A percentile compares a stretch with the other conserved stretches of the same genome.
Conservation (phyloP, 768 basidiomycete species). For the Cystofilobasidium ferigula region DNA sequence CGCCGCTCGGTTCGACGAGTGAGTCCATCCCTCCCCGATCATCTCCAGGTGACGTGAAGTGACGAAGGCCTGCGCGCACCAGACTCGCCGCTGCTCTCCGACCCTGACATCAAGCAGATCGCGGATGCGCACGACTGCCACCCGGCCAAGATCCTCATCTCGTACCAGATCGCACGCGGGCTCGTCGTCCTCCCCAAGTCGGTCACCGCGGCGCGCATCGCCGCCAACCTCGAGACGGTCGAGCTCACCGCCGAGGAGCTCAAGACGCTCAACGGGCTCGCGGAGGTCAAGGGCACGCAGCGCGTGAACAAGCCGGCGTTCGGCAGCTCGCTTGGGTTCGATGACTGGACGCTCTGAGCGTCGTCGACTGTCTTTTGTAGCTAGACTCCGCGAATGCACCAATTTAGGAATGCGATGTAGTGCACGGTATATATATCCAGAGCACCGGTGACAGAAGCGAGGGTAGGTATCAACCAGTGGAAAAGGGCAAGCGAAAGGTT, state of each 20-base stretch:
- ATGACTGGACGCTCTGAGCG: too few species aligned
- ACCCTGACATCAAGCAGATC: slow-evolving; percentile 50
- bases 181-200: slow-evolving; percentile 42
- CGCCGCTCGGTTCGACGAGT: slow-evolving; percentile 74
- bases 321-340: slow-evolving; percentile 19
- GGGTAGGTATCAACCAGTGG: too few species aligned
- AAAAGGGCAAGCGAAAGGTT: too few species aligned
- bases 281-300: slow-evolving; percentile 29
- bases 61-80: neutral
- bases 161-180: slow-evolving; percentile 1
- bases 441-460: too few species aligned
- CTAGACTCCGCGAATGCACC: too few species aligned
- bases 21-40: slow-evolving; percentile 33
- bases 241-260: slow-evolving; percentile 30
- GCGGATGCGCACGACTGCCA: slow-evolving; percentile 52
- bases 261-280: slow-evolving; percentile 28
- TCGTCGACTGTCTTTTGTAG: too few species aligned
- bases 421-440: too few species aligned
- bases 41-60: too few species aligned
- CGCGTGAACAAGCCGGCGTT: slow-evolving; percentile 28
- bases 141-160: slow-evolving; percentile 56
- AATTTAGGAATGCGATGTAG: too few species aligned
- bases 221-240: slow-evolving; percentile 30
- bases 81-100: slow-evolving; percentile 53
- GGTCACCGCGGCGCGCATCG: slow-evolving; percentile 49